phyloP scores from a whole-genome alignment of 345 rosid genomes.

The Iberis pinnata region DNA sequence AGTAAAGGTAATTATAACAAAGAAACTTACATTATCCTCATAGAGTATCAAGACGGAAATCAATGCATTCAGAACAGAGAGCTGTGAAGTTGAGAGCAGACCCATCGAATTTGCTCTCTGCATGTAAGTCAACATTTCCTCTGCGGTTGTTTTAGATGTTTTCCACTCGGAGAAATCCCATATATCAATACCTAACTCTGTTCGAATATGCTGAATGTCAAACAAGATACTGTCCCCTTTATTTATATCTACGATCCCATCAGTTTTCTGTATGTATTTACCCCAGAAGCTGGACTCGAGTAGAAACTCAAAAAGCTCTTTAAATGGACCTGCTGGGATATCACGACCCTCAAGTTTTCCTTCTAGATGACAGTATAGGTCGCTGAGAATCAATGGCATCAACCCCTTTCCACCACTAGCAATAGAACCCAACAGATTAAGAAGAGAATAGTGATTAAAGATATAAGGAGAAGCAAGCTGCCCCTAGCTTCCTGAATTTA shows the following conservation, averaged over 20 bases:
- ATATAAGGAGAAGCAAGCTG: constrained; percentile 3
- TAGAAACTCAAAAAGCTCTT: constrained; percentile 69
- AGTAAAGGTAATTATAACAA: constrained; percentile 11
- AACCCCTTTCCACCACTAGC: constrained; percentile 68
- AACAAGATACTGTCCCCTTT: constrained; percentile 36
- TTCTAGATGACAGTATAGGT: constrained; percentile 71
- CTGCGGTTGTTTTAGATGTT: constrained; percentile 51
- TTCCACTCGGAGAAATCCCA: constrained; percentile 88
- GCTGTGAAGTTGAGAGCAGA: constrained; percentile 57
- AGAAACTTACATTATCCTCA: constrained; percentile 58
- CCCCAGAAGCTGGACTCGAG: constrained; percentile 49
- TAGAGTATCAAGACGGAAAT: constrained; percentile 47
- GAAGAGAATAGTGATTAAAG: not conserved
- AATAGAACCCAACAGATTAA: constrained; percentile 26
- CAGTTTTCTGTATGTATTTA: constrained; percentile 37
- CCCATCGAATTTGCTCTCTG: constrained; percentile 57
- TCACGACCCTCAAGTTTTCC: constrained; percentile 89
- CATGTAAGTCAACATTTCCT: constrained; percentile 57
- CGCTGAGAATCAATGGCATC: constrained; percentile 54
- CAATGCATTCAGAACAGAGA: constrained; percentile 56
- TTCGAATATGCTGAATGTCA: constrained; percentile 40
- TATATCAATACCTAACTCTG: constrained; percentile 52
- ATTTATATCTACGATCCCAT: constrained; percentile 23
- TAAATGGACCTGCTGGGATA: constrained; percentile 73
- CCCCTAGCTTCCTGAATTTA: too few species aligned